A percentile compares a stretch with the other conserved stretches of the same genome.
Conservation (phyloP, 2,329 filamentous ascomycete species). For the Albophoma yamanashiensis region DNA sequence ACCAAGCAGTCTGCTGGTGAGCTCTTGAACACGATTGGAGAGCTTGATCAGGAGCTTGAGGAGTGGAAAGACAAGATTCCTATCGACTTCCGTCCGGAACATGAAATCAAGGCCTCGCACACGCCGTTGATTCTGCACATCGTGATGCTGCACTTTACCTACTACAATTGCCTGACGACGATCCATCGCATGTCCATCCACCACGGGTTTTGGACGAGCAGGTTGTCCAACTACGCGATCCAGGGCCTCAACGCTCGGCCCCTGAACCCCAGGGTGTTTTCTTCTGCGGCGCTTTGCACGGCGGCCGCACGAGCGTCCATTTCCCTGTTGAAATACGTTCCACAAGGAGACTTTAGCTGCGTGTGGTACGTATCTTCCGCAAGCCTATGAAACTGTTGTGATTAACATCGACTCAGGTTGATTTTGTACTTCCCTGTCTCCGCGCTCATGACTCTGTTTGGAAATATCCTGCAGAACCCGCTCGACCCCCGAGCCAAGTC, state of each 20-base stretch:
- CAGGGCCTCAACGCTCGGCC: conserved; percentile 86
- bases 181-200: conserved; percentile 98
- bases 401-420: conserved; percentile 40
- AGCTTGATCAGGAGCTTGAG: conserved; percentile 81
- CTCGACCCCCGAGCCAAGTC: conserved; percentile 79
- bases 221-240: conserved; percentile 88
- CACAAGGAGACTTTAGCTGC: conserved; percentile 86
- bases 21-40: conserved; percentile 87
- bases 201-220: conserved; percentile 95
- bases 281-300: conserved; percentile 85
- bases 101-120: conserved; percentile 88
- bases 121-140: conserved; percentile 91
- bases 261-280: conserved; percentile 87
- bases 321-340: conserved; percentile 88
- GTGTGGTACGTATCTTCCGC: conserved; percentile 62
- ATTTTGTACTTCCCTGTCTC: conserved; percentile 96
- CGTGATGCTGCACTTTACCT: conserved; percentile 88
- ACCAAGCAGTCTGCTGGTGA: conserved; percentile 88
- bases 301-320: conserved; percentile 89
- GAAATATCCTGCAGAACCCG: conserved; percentile 92
- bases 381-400: neutral
- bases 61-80: conserved; percentile 96
- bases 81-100: conserved; percentile 90
- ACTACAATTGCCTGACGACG: conserved; percentile 95
- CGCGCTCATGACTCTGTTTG: conserved; percentile 86